Evolutionary conservation across 2,329 filamentous ascomycete species (phyloP), one percentile per base, ranked within the genome.

Genomic region (Colletotrichum eremochloae): DNA sequence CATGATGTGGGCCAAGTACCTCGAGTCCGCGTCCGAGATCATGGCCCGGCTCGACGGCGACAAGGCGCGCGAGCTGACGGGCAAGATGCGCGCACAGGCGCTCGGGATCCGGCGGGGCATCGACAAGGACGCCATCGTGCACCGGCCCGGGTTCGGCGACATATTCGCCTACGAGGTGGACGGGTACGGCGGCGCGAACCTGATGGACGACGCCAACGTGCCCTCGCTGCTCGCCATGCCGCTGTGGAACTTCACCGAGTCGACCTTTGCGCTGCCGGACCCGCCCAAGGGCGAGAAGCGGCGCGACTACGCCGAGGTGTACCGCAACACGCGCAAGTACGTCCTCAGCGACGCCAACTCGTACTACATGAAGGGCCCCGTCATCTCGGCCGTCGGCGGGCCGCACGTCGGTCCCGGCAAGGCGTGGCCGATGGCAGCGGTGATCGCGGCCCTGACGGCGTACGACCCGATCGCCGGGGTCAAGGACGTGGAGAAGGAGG

Each of bases 131-230:
- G 95, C 92, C 5, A 88, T 96, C 1, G 89, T 94, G 3, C 77
- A 71, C 55, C 57, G 63, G 24, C 71, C 68, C 36, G 87, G 84
- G 8, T 91, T 88, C 76, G 90, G 90, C 57, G 82, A 88, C n/a
- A 91, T 95, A 15, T 95, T 93, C 76, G 92, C 92, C 0, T 95
- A 90, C 78, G 93, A 95, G 80, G 91, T 94, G 11, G 93, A 95
- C 77, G 93, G 93, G 11, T 94, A 91, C 76, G 93, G 92, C 55
- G 89, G 82, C 76, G 85, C 78, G 66, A 91, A 88, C 74, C 84
- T 92, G 63, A 93, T 93, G 91, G 92, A 93, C 76, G 91, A 93
- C 71, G 91, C 91, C 42, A 93, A 93, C 74, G 89, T 93, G 61
- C 91, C 92, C 0, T 91, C 88, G 15, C 85, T 93, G 3, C 85